Evolutionary conservation across 495 filamentous ascomycete species (phyloP).

Genomic region (Neurospora tetrasperma): DNA sequence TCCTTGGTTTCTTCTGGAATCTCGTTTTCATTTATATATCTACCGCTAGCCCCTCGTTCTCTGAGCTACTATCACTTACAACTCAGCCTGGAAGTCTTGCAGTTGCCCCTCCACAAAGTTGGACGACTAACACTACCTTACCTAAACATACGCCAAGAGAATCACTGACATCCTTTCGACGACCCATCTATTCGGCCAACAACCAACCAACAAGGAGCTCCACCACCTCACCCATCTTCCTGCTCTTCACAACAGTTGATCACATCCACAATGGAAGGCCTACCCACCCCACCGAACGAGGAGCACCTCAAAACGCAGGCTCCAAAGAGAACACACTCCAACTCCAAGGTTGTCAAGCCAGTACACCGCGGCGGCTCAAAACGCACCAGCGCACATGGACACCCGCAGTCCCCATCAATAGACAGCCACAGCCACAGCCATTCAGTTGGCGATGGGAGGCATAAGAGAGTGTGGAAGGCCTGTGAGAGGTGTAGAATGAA

Average conservation of each 20-base stretch:
- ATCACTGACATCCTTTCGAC: constrained; percentile 7
- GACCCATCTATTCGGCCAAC: constrained; percentile 1
- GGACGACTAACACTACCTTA: not conserved
- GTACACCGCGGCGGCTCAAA: constrained; percentile 18
- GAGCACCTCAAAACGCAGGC: constrained; percentile 25
- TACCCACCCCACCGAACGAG: constrained; percentile 38
- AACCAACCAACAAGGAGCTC: not conserved
- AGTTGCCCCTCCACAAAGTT: not conserved
- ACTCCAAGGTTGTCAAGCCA: constrained; percentile 22
- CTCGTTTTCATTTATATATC: constrained; percentile 6
- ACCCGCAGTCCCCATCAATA: constrained; percentile 18
- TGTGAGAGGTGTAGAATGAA: constrained; percentile 63
- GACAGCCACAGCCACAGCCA: constrained; percentile 23
- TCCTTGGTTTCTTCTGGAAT: constrained; percentile 2
- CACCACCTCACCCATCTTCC: not conserved
- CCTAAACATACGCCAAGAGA: constrained; percentile 1
- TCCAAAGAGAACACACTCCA: constrained; percentile 14
- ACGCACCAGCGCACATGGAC: constrained; percentile 20
- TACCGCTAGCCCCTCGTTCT: constrained; percentile 3
- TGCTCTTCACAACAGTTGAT: not conserved
- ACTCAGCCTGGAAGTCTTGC: not conserved
- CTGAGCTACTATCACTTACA: constrained; percentile 7
- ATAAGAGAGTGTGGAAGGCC: constrained; percentile 61
- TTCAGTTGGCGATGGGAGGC: constrained; percentile 32
- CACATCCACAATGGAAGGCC: constrained; percentile 30